Percentiles rank a stretch among this genome's conserved stretches.
These are phyloP conservation scores for Haberlea rhodopensis DNA, from an alignment of 257 asterid species.

Conservation along the genomic window DNA sequence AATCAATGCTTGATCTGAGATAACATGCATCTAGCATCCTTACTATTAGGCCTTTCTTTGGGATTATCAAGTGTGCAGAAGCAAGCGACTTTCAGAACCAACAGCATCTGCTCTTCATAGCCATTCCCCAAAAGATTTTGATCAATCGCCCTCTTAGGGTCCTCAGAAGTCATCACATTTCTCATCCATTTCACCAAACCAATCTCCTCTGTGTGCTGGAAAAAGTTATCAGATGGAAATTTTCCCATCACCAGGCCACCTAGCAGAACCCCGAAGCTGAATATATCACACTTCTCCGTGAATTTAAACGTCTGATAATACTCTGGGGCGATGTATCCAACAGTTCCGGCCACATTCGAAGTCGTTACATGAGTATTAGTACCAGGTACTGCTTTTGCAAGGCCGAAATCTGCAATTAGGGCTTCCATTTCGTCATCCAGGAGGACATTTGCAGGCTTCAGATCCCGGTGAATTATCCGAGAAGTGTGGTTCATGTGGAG, in stretches of 20 bases:
- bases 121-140: constrained; percentile 54
- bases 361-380: constrained; percentile 58
- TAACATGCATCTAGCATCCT: constrained; percentile 70
- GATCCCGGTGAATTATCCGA: constrained; percentile 72
- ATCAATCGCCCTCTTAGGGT: constrained; percentile 70
- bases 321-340: constrained; percentile 86
- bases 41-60: constrained; percentile 82
- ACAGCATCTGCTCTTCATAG: constrained; percentile 76
- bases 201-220: constrained; percentile 68
- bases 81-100: constrained; percentile 85
- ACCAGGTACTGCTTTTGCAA: constrained; percentile 75
- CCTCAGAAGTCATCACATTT: constrained; percentile 71
- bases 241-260: constrained; percentile 66
- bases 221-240: constrained; percentile 72
- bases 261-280: constrained; percentile 72
- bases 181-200: constrained; percentile 82
- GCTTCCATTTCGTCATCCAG: constrained; percentile 94
- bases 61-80: constrained; percentile 79
- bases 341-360: constrained; percentile 74
- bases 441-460: constrained; percentile 81
- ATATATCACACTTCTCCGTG: constrained; percentile 84
- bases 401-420: constrained; percentile 80
- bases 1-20: constrained; percentile 58
- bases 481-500: constrained; percentile 67
- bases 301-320: constrained; percentile 70